Evolutionary conservation across 495 filamentous ascomycete species (phyloP).

Genomic region (Rostrohypoxylon terebratum): DNA sequence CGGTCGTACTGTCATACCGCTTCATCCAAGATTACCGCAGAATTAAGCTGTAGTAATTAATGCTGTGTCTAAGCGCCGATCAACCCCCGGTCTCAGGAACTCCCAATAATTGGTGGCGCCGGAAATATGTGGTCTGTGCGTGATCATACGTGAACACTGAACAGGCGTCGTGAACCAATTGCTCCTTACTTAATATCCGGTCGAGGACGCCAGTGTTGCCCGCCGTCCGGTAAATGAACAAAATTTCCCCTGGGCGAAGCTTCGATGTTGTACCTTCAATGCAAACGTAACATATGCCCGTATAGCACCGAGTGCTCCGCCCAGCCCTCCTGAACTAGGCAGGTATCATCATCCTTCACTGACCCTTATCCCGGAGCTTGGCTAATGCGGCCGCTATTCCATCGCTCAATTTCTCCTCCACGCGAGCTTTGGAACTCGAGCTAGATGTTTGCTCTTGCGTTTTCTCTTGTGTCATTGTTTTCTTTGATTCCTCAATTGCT

Average conservation of each 20-base stretch:
- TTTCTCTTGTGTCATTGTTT: conserved; percentile 37
- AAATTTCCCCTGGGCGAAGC: background rate
- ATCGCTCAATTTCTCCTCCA: conserved; percentile 59
- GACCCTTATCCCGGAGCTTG: conserved; percentile 59
- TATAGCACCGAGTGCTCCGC: conserved; percentile 24
- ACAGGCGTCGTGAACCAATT: conserved; percentile 30
- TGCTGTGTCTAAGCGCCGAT: conserved; percentile 3
- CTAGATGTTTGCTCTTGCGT: conserved; percentile 30
- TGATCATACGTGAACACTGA: conserved; percentile 35
- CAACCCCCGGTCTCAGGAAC: background rate
- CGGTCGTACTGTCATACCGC: conserved; percentile 15
- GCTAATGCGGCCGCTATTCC: conserved; percentile 67
- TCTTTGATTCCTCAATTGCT: conserved; percentile 56
- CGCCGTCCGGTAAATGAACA: conserved; percentile 13
- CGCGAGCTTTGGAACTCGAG: conserved; percentile 32
- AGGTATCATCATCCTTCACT: conserved; percentile 50
- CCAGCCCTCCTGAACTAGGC: conserved; percentile 31
- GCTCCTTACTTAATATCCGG: conserved; percentile 23
- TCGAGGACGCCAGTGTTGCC: conserved; percentile 11
- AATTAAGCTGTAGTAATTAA: conserved; percentile 4
- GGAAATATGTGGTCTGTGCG: conserved; percentile 22
- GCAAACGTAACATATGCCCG: conserved; percentile 18
- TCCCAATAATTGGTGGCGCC: conserved; percentile 10
- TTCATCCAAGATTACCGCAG: conserved; percentile 14
- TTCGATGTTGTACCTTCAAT: conserved; percentile 12